Conservation (phyloP, 1,284 basidiomycete species). For the Ustilago esculenta region DNA sequence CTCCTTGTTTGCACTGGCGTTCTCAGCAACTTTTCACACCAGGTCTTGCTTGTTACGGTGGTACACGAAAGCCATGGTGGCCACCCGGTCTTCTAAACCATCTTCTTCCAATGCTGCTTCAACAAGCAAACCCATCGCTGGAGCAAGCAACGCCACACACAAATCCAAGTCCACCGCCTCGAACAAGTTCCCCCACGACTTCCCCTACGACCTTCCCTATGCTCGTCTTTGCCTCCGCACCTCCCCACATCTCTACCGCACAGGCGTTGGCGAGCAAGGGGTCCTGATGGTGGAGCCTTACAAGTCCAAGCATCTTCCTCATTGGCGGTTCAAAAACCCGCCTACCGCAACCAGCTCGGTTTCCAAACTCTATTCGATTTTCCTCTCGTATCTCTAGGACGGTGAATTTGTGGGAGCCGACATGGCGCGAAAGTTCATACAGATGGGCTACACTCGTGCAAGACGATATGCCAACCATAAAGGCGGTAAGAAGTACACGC, state of each 20-base stretch:
- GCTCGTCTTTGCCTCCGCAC: slow-evolving; percentile 18
- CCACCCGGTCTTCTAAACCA: too few relatives aligned
- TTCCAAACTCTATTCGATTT: slow-evolving; percentile 19
- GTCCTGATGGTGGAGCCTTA: slow-evolving; percentile 47
- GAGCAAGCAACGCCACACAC: neutral
- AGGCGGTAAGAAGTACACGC: slow-evolving; percentile 39
- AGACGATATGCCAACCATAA: slow-evolving; percentile 46
- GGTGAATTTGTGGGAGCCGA: slow-evolving; percentile 44
- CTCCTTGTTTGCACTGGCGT: too few relatives aligned
- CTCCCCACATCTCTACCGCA: slow-evolving; percentile 39
- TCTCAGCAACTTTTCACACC: too few relatives aligned
- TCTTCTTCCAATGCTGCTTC: neutral
- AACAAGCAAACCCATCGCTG: neutral
- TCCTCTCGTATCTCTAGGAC: slow-evolving; percentile 23
- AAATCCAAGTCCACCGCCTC: neutral
- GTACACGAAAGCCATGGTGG: too few relatives aligned
- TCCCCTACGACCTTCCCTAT: slow-evolving; percentile 41
- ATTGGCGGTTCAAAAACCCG: slow-evolving; percentile 41
- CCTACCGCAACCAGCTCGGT: slow-evolving; percentile 16
- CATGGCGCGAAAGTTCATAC: slow-evolving; percentile 36
- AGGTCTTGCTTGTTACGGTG: too few relatives aligned
- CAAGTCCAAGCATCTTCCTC: slow-evolving; percentile 42
- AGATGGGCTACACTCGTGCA: slow-evolving; percentile 49
- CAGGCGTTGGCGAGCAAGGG: slow-evolving; percentile 47
- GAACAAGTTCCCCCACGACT: slow-evolving; percentile 3